Evolutionary conservation across 169 alveolate genomes (phyloP).

Genomic region (Plasmodium vivax): DNA sequence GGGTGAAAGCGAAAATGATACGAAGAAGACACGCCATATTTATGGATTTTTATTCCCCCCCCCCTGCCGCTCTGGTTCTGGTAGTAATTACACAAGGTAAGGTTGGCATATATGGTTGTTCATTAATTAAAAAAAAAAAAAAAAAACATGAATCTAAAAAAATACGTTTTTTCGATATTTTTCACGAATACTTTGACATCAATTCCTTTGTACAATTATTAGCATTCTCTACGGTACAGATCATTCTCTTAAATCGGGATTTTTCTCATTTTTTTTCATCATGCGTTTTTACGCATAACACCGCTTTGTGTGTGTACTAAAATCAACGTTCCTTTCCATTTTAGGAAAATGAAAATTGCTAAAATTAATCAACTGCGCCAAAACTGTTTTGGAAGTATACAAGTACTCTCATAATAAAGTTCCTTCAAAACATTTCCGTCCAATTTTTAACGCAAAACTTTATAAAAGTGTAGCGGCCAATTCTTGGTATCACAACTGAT

Average conservation of each 20-base stretch:
- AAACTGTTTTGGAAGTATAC: neutral
- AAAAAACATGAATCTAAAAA: neutral
- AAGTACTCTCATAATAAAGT: neutral
- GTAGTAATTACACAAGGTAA: neutral
- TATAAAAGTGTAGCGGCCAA: neutral
- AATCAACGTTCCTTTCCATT: neutral
- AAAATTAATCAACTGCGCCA: neutral
- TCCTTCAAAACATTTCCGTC: neutral
- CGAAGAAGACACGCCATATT: neutral
- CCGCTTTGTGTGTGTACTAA: neutral
- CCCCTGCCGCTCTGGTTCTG: neutral
- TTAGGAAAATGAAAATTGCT: neutral
- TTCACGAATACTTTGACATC: neutral
- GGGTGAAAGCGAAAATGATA: neutral
- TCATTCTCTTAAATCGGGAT: neutral
- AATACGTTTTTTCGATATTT: neutral
- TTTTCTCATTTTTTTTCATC: neutral
- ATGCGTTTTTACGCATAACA: neutral
- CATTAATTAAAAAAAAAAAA: neutral
- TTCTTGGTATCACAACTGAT: neutral
- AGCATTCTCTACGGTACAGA: neutral
- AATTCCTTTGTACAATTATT: neutral
- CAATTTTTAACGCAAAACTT: neutral
- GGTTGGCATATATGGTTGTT: neutral
- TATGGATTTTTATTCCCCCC: neutral